These are phyloP conservation scores for Botrytis cinerea DNA, from an alignment of 2,329 filamentous ascomycete genomes.

Conservation along the genomic window DNA sequence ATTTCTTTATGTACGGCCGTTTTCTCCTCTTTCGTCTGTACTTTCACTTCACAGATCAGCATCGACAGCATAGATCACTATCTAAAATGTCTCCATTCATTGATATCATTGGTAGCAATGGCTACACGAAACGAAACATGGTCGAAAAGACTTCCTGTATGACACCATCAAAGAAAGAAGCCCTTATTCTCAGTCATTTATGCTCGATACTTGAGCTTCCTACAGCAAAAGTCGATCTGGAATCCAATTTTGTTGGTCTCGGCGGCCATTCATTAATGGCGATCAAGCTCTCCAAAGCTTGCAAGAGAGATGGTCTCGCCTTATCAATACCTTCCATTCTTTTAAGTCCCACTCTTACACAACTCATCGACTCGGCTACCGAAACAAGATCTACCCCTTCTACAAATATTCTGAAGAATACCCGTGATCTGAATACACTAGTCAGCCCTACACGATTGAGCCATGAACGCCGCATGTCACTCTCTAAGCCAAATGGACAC, in stretches of 20 bases:
- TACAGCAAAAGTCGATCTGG: neutral
- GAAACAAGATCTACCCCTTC: neutral
- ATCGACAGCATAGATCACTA: constrained; percentile 7
- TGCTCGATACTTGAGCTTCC: constrained; percentile 10
- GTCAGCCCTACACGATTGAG: constrained; percentile 10
- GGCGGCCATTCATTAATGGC: constrained; percentile 51
- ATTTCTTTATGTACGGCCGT: constrained; percentile 14
- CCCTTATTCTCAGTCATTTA: constrained; percentile 8
- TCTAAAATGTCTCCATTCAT: constrained; percentile 21
- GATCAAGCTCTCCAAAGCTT: constrained; percentile 48
- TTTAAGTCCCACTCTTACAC: constrained; percentile 5
- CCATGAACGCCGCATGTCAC: constrained; percentile 9
- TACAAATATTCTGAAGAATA: constrained; percentile 1
- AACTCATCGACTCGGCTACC: constrained; percentile 6
- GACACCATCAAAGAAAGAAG: constrained; percentile 20
- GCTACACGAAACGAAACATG: constrained; percentile 3
- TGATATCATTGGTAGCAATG: constrained; percentile 11
- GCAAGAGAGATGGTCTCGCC: constrained; percentile 41
- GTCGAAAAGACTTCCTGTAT: neutral
- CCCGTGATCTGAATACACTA: constrained; percentile 3
- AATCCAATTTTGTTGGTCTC: constrained; percentile 46
- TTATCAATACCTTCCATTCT: constrained; percentile 21
- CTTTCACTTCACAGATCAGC: constrained; percentile 4
- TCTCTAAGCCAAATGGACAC: constrained; percentile 8
- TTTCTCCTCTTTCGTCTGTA: constrained; percentile 10